phyloP scores from a whole-genome alignment of 352 stramenopile genomes.

The Globisporangium echinulatum region DNA sequence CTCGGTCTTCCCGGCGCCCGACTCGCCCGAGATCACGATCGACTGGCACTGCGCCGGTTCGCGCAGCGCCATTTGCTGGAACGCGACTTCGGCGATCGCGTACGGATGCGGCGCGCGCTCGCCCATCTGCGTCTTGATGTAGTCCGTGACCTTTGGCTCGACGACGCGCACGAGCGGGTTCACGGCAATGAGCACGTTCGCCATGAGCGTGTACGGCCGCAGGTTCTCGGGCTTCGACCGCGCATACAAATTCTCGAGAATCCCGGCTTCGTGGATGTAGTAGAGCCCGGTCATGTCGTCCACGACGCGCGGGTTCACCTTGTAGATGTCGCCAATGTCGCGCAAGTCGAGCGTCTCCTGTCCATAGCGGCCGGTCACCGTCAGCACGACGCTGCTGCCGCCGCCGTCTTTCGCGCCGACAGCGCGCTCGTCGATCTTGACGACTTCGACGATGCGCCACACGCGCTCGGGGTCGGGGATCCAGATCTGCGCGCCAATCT shows the following conservation, averaged over 20 bases:
- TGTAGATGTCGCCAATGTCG: conserved; percentile 81
- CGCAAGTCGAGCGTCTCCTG: conserved; percentile 71
- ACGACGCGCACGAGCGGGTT: conserved; percentile 79
- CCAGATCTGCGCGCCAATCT: conserved; percentile 81
- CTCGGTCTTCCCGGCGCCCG: conserved; percentile 83
- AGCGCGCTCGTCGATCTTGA: conserved; percentile 26
- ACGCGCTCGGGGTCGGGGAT: conserved; percentile 77
- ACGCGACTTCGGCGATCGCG: conserved; percentile 81
- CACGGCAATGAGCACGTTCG: conserved; percentile 83
- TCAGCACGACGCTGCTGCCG: conserved; percentile 56
- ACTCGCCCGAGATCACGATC: conserved; percentile 87
- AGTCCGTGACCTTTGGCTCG: conserved; percentile 81
- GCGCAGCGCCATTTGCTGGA: conserved; percentile 84
- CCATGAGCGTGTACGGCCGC: conserved; percentile 84
- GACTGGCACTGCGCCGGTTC: conserved; percentile 78
- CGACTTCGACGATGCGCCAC: conserved; percentile 81
- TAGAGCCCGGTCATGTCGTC: conserved; percentile 87
- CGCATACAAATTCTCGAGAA: conserved; percentile 74
- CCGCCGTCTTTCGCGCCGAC: conserved; percentile 20
- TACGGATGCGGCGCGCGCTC: conserved; percentile 80
- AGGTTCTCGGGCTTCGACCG: conserved; percentile 70
- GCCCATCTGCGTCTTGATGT: conserved; percentile 86
- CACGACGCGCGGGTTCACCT: conserved; percentile 79
- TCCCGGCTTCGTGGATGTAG: conserved; percentile 86
- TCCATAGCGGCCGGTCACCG: conserved; percentile 62